phyloP scores from a whole-genome alignment of 176 grass and related monocot species.

The Neostapfia colusana region DNA sequence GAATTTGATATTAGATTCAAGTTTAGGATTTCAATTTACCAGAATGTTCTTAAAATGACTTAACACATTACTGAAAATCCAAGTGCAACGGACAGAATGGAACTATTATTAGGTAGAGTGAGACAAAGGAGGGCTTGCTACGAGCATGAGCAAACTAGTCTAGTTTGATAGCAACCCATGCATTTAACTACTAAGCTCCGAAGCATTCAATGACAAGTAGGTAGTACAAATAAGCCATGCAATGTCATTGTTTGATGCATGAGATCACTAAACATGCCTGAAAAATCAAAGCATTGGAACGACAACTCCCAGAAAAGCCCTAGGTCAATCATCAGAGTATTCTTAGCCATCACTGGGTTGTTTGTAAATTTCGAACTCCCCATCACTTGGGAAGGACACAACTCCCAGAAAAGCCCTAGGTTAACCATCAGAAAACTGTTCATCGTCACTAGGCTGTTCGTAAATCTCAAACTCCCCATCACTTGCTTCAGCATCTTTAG shows the following conservation, averaged over 20 bases:
- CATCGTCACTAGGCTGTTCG: conserved; percentile 73
- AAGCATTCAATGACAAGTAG: background rate
- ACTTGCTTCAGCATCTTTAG: conserved; percentile 41
- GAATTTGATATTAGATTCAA: too few relatives aligned
- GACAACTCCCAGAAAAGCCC: background rate
- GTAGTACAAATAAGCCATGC: background rate
- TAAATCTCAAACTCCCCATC: conserved; percentile 84
- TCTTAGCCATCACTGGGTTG: conserved; percentile 68
- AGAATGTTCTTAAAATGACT: too few relatives aligned
- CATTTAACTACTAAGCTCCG: background rate
- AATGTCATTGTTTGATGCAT: background rate
- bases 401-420: background rate
- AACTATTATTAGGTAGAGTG: too few relatives aligned
- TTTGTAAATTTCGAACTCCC: conserved; percentile 80
- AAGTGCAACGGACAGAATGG: too few relatives aligned
- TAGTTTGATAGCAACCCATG: too few relatives aligned
- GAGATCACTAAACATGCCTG: background rate
- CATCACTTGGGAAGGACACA: conserved; percentile 34
- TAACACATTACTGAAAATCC: too few relatives aligned
- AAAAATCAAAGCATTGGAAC: background rate
- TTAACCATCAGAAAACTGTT: conserved; percentile 44
- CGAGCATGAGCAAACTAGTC: too few relatives aligned
- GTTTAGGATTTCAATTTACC: too few relatives aligned
- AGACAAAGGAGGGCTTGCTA: too few relatives aligned
- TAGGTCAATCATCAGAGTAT: conserved; percentile 34